phyloP scores from a whole-genome alignment of 176 grass and related monocot species.

The Poa pratensis region DNA sequence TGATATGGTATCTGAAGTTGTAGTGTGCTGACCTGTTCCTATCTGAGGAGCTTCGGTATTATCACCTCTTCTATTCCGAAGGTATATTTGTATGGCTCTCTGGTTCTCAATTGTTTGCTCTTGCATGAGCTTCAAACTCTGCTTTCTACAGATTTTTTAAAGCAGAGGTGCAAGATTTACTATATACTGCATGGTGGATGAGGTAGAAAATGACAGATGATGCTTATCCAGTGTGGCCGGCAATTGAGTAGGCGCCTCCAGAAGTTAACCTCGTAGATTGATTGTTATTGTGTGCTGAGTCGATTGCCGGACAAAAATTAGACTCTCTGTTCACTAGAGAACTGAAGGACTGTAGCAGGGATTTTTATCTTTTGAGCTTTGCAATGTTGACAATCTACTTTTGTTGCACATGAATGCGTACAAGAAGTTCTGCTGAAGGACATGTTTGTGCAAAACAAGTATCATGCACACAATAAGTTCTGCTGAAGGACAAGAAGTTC shows the following conservation, averaged over 20 bases:
- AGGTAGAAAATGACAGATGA: not conserved
- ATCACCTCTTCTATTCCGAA: not conserved
- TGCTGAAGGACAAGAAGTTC: too few species aligned
- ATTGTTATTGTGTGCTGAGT: not conserved
- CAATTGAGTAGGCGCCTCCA: not conserved
- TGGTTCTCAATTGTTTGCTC: not conserved
- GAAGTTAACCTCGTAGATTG: not conserved
- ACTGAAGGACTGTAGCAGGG: not conserved
- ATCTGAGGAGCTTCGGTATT: not conserved
- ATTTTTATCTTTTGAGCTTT: not conserved
- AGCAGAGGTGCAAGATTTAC: not conserved
- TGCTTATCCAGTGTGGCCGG: not conserved
- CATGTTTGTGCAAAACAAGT: too few species aligned
- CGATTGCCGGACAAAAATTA: not conserved
- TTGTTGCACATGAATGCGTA: not conserved
- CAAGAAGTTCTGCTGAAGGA: not conserved
- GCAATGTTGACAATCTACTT: not conserved
- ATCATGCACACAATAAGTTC: too few species aligned
- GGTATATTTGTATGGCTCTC: not conserved
- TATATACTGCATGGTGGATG: not conserved
- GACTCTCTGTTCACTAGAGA: not conserved
- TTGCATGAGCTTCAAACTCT: not conserved
- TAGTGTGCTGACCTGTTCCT: not conserved
- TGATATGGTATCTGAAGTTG: not conserved
- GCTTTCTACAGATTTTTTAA: not conserved